Percentiles rank a stretch among this genome's conserved stretches.
These are phyloP conservation scores for Xylaria bambusicola DNA, from an alignment of 495 filamentous ascomycete genomes.

Conservation along the genomic window DNA sequence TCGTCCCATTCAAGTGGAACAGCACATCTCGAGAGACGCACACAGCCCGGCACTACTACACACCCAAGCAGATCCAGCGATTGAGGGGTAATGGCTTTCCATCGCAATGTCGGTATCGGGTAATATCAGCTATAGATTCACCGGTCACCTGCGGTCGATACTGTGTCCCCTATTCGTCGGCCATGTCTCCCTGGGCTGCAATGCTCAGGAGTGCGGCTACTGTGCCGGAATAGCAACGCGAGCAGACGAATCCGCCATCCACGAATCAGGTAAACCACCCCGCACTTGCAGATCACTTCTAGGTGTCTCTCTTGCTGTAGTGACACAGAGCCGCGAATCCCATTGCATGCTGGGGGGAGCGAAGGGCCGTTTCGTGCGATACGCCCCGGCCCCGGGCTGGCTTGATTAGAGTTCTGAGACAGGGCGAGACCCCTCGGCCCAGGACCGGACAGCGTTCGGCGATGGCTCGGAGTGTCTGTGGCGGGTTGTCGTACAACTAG, in stretches of 20 bases:
- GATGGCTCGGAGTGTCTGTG: conserved; percentile 35
- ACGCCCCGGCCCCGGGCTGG: background rate
- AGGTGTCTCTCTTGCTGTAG: background rate
- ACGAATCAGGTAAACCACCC: background rate
- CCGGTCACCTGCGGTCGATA: conserved; percentile 9
- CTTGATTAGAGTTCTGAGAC: background rate
- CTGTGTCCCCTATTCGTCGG: conserved; percentile 5
- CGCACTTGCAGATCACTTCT: background rate
- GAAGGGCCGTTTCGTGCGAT: background rate
- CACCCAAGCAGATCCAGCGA: conserved; percentile 3
- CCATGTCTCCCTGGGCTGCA: background rate
- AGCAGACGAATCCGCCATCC: background rate
- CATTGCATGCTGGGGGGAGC: background rate
- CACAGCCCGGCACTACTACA: background rate
- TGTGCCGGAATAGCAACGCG: conserved; percentile 1
- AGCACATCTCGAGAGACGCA: background rate
- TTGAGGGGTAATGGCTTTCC: conserved; percentile 19
- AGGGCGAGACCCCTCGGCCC: conserved; percentile 18
- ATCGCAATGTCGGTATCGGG: conserved; percentile 14
- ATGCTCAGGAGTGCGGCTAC: conserved; percentile 2
- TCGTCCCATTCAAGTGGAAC: conserved; percentile 7
- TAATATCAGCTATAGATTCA: conserved; percentile 15
- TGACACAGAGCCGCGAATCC: conserved; percentile 7
- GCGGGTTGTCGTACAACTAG: conserved; percentile 2
- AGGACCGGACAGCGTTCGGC: conserved; percentile 30